These are phyloP conservation scores for Arthroderma sp. DNA, from an alignment of 2,329 filamentous ascomycete genomes.

Conservation along the genomic window DNA sequence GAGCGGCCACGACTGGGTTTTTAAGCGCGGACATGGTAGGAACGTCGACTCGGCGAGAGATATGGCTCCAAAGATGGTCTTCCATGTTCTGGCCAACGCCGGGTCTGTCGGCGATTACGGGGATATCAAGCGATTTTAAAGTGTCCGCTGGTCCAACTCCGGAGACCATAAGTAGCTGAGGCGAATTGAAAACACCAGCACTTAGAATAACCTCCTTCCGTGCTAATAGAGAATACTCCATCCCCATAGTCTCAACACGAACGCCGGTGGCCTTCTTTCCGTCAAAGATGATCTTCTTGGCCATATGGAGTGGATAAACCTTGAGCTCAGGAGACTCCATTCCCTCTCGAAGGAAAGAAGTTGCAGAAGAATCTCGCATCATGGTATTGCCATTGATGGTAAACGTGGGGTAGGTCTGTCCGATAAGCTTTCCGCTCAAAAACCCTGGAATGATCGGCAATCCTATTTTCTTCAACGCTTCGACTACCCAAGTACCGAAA, in stretches of 20 bases:
- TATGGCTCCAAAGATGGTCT: too few species aligned
- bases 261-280: constrained; percentile 34
- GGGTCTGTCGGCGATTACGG: constrained; percentile 14
- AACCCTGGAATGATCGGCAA: constrained; percentile 17
- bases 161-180: constrained; percentile 40
- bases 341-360: constrained; percentile 22
- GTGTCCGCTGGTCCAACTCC: constrained; percentile 30
- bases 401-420: constrained; percentile 26
- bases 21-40: constrained; percentile 13
- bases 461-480: constrained; percentile 30
- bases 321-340: constrained; percentile 20
- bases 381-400: constrained; percentile 36
- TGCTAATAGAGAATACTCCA: constrained; percentile 35
- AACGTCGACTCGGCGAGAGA: not conserved
- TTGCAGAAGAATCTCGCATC: constrained; percentile 36
- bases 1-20: not conserved
- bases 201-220: constrained; percentile 37
- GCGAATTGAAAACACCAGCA: constrained; percentile 40
- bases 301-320: constrained; percentile 31
- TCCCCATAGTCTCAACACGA: constrained; percentile 29
- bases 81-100: constrained; percentile 25
- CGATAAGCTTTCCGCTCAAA: constrained; percentile 30
- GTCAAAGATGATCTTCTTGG: constrained; percentile 38
- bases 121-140: constrained; percentile 14
- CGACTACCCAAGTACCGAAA: constrained; percentile 27